Base-by-base conservation (phyloP, 805 yeast species). In the Lipomyces spencermartinsiae region DNA sequence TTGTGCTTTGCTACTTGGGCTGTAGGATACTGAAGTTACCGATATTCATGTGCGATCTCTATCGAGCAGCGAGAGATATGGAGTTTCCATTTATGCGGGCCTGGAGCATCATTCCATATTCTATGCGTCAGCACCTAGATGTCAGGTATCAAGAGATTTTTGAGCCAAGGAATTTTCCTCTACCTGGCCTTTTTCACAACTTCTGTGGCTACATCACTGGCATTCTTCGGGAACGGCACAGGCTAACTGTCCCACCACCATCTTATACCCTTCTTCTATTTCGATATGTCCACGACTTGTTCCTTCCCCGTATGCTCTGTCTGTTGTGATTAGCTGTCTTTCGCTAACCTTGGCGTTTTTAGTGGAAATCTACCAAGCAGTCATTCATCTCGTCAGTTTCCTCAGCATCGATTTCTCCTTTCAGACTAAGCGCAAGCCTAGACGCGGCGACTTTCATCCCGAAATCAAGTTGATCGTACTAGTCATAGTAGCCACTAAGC, bases 71-170 rank as follows among this genome's bases (percentile, higher is more conserved):
- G 8, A 31, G 66, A 14, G 35, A 43, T 25, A 35, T 58, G 10
- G 67, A 62, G 7, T 53, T 69, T 8, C 72, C 72, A 14, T 69
- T 64, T 60, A 62, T 69, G 66, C 59, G 65, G 25, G 72, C 71
- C 8, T 3, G 22, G 4, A 12, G 25, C 10, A 31, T 43, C 16
- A 54, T 69, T 22, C 68, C 68, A 29, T 67, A 63, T 35, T 35
- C 51, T 5, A 55, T 58, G 43, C 51, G 68, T 8, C 55, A 35
- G 35, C 68, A 62, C 53, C 46, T 69, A 33, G 71, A 67, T n/a
- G 33, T 16, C 3, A 60, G 49, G 55, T 69, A 67, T 53, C 19
- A 43, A 29, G 51, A 59, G 6, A 54, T 68, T 2, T 61, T 69
- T 54, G 65, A 64, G 25, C 71, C 72, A 33, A 59, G 34, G 12